Evolutionary conservation across 228 moss, liverwort and hornwort species (phyloP), one percentile per base, ranked within the genome.

Genomic region (Sphagnum fallax): DNA sequence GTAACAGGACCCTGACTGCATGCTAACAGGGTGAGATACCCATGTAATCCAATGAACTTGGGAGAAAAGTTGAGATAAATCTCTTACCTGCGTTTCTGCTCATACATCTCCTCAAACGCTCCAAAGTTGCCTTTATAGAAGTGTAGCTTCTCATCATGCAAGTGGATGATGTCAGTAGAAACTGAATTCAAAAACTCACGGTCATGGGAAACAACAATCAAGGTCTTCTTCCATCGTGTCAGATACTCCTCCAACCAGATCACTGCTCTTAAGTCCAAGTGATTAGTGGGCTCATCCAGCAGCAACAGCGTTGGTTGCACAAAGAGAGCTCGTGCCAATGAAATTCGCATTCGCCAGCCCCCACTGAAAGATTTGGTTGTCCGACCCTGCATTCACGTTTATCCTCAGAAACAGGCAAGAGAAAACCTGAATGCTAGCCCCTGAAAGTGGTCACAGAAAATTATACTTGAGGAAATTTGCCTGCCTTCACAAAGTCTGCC

Each of bases 281-380:
- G 98, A 78, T 98, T 98, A 52, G 98, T 98, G 18, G 98, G 98
- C 80, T 98, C 98, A 72, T 98, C 98, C 18, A 98, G 79, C 67
- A 98, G 84, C 60, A 98, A 74, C 60, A 98, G 77, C 0, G 98
- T 98, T 11, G 98, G 98, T 73, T 98, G 94, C 74, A 98, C 92
- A 65, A 98, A 98, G 13, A 98, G 83, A 65, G 98, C 98, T 78
- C 98, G 81, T 5, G 98, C 98, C 69, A 98, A 75, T 6, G 98
- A 98, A 47, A 98, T 98, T 67, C 98, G 87, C 98, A 98, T 98
- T 70, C 98, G 87, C 98, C 98, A 98, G 55, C 98, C 98, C 72
- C 98, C 98, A 75, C 98, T 98, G 69, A 98, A 98, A 6, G 98
- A 98, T 70, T 91, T 92, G 0, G 98, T 98, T 16, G 86, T 75